These are phyloP conservation scores for Pistacia integerrima DNA, from an alignment of 345 rosid genomes.

Conservation along the genomic window DNA sequence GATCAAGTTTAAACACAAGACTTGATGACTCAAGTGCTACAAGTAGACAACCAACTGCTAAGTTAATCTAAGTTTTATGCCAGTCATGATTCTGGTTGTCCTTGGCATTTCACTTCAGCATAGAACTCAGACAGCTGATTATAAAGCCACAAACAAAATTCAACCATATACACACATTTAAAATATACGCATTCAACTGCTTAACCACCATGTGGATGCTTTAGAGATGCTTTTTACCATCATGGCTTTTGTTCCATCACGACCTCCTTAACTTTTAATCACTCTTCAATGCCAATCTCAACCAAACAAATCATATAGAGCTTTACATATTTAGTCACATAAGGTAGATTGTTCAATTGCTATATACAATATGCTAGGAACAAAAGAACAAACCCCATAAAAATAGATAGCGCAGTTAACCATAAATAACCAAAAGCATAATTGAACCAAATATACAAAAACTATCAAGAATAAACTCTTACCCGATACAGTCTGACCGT, in stretches of 20 bases:
- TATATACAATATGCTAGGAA: background rate
- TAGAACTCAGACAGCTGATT: background rate
- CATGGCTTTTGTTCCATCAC: background rate
- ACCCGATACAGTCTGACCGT: slow-evolving; percentile 93
- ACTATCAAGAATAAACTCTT: slow-evolving; percentile 5
- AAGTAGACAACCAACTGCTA: background rate
- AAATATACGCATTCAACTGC: background rate
- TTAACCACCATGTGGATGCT: background rate
- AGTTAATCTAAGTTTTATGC: background rate
- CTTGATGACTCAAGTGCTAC: background rate
- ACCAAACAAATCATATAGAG: background rate
- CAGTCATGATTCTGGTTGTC: background rate
- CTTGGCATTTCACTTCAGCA: background rate
- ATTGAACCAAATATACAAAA: background rate
- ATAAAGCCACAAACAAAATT: background rate
- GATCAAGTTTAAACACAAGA: background rate
- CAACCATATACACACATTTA: background rate
- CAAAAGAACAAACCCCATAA: background rate
- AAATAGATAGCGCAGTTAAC: background rate
- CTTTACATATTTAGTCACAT: background rate
- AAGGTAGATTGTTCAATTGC: background rate
- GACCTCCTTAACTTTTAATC: background rate
- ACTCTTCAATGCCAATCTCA: background rate
- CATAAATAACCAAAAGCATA: background rate
- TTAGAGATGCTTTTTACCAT: background rate